phyloP scores from a whole-genome alignment of 805 yeast species.

The Limtongia smithiae region DNA sequence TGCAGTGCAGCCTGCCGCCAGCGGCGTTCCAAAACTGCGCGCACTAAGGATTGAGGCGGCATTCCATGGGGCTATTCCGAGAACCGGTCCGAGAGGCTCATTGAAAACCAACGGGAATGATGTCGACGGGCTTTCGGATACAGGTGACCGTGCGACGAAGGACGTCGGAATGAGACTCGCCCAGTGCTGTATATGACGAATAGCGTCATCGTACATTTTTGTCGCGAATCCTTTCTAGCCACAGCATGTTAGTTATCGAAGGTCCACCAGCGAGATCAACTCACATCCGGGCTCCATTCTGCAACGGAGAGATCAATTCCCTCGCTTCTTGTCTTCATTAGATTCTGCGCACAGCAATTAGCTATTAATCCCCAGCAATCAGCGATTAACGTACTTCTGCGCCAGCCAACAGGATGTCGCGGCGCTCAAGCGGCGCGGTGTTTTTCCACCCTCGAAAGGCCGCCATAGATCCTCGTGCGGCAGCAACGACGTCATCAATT shows the following conservation, averaged over 20 bases:
- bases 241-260: neutral
- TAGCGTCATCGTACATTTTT: slow-evolving; percentile 9
- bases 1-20: slow-evolving; percentile 78
- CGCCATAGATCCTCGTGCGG: slow-evolving; percentile 8
- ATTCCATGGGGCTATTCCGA: slow-evolving; percentile 85
- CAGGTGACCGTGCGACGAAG: slow-evolving; percentile 6
- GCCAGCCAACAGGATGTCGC: slow-evolving; percentile 15
- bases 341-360: slow-evolving; percentile 11
- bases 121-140: slow-evolving; percentile 6
- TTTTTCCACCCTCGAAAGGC: slow-evolving; percentile 18
- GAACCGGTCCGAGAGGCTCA: slow-evolving; percentile 84
- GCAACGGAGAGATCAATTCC: slow-evolving; percentile 18
- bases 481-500: slow-evolving; percentile 7
- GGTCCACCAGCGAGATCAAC: neutral
- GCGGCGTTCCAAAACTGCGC: slow-evolving; percentile 80
- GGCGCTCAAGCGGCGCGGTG: slow-evolving; percentile 5
- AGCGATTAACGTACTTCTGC: no score
- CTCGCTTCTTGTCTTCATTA: slow-evolving; percentile 8
- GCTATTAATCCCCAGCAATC: no score
- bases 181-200: slow-evolving; percentile 14
- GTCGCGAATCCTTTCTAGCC: slow-evolving; percentile 8
- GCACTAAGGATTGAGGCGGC: slow-evolving; percentile 80
- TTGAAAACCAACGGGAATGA: slow-evolving; percentile 15
- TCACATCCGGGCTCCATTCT: slow-evolving; percentile 19
- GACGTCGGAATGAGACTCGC: slow-evolving; percentile 17